Conservation (phyloP, 768 basidiomycete species). For the Lactifluus subvellereus region DNA sequence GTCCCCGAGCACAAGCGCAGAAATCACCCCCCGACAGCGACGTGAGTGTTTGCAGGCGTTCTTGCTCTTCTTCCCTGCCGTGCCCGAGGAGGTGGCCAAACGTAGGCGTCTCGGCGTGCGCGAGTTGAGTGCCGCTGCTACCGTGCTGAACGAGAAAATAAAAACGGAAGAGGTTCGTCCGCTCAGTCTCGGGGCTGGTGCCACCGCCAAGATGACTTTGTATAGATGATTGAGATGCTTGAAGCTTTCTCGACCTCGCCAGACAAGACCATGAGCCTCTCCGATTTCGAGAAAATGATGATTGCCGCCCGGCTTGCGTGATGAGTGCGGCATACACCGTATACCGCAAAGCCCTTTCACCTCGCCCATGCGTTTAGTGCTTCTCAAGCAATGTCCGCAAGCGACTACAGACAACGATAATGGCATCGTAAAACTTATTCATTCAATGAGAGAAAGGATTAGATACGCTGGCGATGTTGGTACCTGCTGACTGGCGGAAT, state of each 20-base stretch:
- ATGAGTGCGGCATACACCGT: not conserved
- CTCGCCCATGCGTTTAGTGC: not conserved
- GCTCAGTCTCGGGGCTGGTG: not conserved
- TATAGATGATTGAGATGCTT: conserved; percentile 74
- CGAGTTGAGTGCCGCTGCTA: conserved; percentile 56
- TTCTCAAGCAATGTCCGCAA: not conserved
- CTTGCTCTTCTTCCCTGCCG: conserved; percentile 65
- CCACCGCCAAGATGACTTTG: not conserved
- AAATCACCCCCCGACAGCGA: conserved; percentile 47
- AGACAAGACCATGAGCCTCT: conserved; percentile 61
- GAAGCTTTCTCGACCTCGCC: conserved; percentile 63
- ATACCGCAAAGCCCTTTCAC: not conserved
- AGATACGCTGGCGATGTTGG: not conserved
- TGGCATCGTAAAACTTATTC: not conserved
- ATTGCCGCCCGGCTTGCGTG: conserved; percentile 49
- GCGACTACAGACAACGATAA: not conserved
- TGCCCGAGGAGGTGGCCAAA: conserved; percentile 41
- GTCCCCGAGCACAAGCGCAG: conserved; percentile 1
- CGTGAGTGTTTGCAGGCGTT: conserved; percentile 54
- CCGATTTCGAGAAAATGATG: conserved; percentile 77
- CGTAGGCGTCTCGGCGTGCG: conserved; percentile 55
- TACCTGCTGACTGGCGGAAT: not conserved
- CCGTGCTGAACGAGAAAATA: conserved; percentile 63
- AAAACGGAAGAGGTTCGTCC: conserved; percentile 62
- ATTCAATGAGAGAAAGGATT: not conserved